These are phyloP conservation scores for Alternaria sp. DNA, from an alignment of 2,329 filamentous ascomycete species.

Conservation along the genomic window DNA sequence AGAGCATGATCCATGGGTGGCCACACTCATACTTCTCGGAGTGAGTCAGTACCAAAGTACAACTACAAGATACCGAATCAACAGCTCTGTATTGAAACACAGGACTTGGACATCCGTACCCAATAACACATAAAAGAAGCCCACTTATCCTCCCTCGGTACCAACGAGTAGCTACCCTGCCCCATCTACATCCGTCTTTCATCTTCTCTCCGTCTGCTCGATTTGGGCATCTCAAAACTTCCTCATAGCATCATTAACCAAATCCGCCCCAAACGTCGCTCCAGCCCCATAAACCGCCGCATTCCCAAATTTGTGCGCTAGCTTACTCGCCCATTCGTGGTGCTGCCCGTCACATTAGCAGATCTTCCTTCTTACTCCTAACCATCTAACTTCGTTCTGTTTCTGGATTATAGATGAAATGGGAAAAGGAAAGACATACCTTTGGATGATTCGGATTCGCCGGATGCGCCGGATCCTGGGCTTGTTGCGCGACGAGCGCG, in stretches of 20 bases:
- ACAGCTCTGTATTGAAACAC: neutral
- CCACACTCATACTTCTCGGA: neutral
- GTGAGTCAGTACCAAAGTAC: neutral
- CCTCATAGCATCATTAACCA: slow-evolving; percentile 29
- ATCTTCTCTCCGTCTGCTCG: too few species aligned
- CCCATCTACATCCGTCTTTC: neutral
- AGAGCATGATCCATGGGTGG: neutral
- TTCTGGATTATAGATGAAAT: too few species aligned
- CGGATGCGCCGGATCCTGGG: slow-evolving; percentile 26
- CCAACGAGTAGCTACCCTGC: neutral
- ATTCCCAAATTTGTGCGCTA: slow-evolving; percentile 27
- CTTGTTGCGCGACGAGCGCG: slow-evolving; percentile 24
- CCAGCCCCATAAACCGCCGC: slow-evolving; percentile 25
- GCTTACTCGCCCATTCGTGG: slow-evolving; percentile 27
- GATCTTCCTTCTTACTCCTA: too few species aligned
- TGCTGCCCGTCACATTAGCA: too few species aligned
- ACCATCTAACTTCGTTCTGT: too few species aligned
- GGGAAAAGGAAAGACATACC: slow-evolving; percentile 9
- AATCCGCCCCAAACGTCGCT: slow-evolving; percentile 26
- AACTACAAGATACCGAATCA: neutral
- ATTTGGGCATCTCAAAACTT: too few species aligned
- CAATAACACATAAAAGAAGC: neutral
- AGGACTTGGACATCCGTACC: neutral
- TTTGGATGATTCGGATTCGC: slow-evolving; percentile 26
- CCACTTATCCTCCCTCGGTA: neutral